A percentile compares a stretch with the other conserved stretches of the same genome.
phyloP scores from a whole-genome alignment of 2,329 filamentous ascomycete species.

The Nemania serpens region DNA sequence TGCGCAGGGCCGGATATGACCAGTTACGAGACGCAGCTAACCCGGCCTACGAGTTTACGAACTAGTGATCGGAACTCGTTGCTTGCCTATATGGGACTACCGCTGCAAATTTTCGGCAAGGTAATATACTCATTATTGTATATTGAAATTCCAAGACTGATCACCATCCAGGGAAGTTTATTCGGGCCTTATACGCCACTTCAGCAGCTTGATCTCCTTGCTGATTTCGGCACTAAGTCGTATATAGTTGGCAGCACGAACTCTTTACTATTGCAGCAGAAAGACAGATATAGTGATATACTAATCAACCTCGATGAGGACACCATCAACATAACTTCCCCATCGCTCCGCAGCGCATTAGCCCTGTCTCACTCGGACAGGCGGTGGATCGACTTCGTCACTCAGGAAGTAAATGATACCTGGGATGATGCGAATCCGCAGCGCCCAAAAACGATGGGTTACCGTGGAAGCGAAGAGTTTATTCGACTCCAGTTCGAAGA shows the following conservation, averaged over 20 bases:
- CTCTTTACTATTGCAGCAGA: constrained; percentile 89
- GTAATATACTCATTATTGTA: constrained; percentile 46
- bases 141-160: constrained; percentile 6
- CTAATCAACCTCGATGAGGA: constrained; percentile 94
- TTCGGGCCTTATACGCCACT: constrained; percentile 97
- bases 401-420: constrained; percentile 90
- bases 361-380: constrained; percentile 83
- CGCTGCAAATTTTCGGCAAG: constrained; percentile 93
- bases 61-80: constrained; percentile 92
- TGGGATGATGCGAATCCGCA: constrained; percentile 93
- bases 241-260: constrained; percentile 98
- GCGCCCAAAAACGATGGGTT: constrained; percentile 91
- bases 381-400: constrained; percentile 95
- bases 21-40: constrained; percentile 74
- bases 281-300: constrained; percentile 93
- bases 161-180: constrained; percentile 70
- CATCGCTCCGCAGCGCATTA: constrained; percentile 76
- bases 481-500: constrained; percentile 97
- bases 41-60: constrained; percentile 80
- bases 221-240: constrained; percentile 92
- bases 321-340: constrained; percentile 80
- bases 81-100: constrained; percentile 91
- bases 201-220: constrained; percentile 91
- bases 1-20: constrained; percentile 94
- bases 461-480: constrained; percentile 94